A percentile compares a stretch with the other conserved stretches of the same genome.
Conservation (phyloP, 768 basidiomycete species). For the Bullera alba region DNA sequence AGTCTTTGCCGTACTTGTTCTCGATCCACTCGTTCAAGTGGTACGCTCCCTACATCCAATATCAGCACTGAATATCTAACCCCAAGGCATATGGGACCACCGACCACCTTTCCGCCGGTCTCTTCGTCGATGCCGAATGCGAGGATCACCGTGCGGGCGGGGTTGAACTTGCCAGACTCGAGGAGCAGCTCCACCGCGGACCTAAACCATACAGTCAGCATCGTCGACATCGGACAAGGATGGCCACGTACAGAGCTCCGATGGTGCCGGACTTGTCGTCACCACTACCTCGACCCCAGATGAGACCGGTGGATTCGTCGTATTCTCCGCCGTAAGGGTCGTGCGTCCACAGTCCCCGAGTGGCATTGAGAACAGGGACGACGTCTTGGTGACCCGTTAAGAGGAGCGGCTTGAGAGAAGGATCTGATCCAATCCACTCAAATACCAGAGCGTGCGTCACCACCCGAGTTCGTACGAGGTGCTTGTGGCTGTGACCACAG, state of each 20-base stretch:
- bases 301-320: conserved; percentile 19
- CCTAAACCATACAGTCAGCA: conserved; percentile 6
- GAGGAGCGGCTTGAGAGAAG: conserved; percentile 61
- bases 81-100: too few species aligned
- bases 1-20: conserved; percentile 37
- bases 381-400: conserved; percentile 45
- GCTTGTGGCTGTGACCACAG: conserved; percentile 51
- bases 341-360: conserved; percentile 28
- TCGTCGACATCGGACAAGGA: neutral
- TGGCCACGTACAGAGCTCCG: conserved; percentile 29
- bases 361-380: conserved; percentile 37
- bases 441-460: conserved; percentile 68
- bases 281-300: conserved; percentile 42
- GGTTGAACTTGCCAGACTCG: conserved; percentile 24
- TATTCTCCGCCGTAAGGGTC: conserved; percentile 35
- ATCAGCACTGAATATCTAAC: conserved; percentile 1
- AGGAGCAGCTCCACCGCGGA: conserved; percentile 39
- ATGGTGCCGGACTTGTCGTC: conserved; percentile 43
- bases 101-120: conserved; percentile 38
- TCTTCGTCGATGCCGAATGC: conserved; percentile 42
- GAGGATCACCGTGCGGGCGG: conserved; percentile 31
- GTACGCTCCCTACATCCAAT: conserved; percentile 36
- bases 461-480: conserved; percentile 59
- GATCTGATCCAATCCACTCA: conserved; percentile 62
- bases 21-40: conserved; percentile 27